Evolutionary conservation across 768 basidiomycete genomes (phyloP).

Genomic region (Xerocomus brunneocitrinus): DNA sequence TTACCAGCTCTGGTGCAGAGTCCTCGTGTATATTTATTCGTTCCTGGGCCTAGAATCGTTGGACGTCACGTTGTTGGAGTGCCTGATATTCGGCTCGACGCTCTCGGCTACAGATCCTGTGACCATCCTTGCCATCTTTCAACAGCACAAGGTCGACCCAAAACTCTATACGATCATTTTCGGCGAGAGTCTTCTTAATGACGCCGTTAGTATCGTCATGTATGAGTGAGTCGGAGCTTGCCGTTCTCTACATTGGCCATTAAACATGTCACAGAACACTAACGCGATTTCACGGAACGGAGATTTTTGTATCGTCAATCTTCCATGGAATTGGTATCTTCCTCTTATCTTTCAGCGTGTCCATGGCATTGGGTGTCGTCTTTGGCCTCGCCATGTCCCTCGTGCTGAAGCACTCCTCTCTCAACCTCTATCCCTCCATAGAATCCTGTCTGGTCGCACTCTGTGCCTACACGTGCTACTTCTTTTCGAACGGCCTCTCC

Average conservation of each 20-base stretch:
- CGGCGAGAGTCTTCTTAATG: conserved; percentile 94
- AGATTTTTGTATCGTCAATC: conserved; percentile 81
- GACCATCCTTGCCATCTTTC: conserved; percentile 97
- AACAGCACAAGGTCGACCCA: conserved; percentile 97
- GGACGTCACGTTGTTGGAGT: conserved; percentile 83
- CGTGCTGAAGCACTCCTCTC: conserved; percentile 89
- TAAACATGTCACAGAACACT: conserved; percentile 58
- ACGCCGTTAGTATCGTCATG: conserved; percentile 99
- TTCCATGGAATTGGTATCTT: conserved; percentile 99
- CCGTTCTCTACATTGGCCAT: background rate
- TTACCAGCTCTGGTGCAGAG: conserved; percentile 59
- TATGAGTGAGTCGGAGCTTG: conserved; percentile 76
- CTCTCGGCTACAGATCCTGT: conserved; percentile 97
- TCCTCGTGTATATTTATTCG: conserved; percentile 92
- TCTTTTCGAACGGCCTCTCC: conserved; percentile 93
- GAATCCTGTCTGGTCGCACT: conserved; percentile 96
- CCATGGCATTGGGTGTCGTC: conserved; percentile 88
- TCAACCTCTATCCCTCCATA: conserved; percentile 84
- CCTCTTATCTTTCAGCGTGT: conserved; percentile 89
- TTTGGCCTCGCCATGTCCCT: conserved; percentile 92
- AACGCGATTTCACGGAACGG: conserved; percentile 84
- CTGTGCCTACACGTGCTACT: conserved; percentile 95
- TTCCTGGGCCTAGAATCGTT: conserved; percentile 89
- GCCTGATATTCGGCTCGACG: conserved; percentile 93
- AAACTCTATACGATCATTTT: conserved; percentile 97